These are phyloP conservation scores for Rutidosis leptorrhynchoides DNA, from an alignment of 129 eudicot genomes.

Conservation along the genomic window DNA sequence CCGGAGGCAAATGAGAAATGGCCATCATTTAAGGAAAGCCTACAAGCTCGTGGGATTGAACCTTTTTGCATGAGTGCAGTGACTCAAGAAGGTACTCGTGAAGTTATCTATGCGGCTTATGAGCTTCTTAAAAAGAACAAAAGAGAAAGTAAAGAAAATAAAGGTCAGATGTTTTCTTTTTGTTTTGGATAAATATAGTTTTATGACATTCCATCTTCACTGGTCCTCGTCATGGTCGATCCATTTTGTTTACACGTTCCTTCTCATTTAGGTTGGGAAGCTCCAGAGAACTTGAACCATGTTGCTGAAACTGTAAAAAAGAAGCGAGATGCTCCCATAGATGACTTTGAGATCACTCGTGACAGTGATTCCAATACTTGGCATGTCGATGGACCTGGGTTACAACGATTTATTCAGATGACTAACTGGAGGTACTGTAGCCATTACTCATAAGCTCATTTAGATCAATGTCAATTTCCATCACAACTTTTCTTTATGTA, in stretches of 20 bases:
- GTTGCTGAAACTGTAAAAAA: constrained; percentile 86
- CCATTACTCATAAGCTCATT: too few species aligned
- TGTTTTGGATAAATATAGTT: not conserved
- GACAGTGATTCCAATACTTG: constrained; percentile 59
- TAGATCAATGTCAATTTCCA: too few species aligned
- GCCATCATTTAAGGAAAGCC: constrained; percentile 52
- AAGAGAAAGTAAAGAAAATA: constrained; percentile 37
- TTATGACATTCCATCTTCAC: too few species aligned
- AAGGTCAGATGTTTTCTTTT: not conserved
- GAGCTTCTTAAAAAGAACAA: constrained; percentile 60
- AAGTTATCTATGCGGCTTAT: constrained; percentile 73
- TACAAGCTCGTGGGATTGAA: constrained; percentile 56
- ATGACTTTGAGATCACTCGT: constrained; percentile 71
- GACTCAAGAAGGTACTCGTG: constrained; percentile 68
- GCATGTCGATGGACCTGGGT: constrained; percentile 80
- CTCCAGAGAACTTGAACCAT: constrained; percentile 52
- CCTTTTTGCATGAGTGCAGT: constrained; percentile 93
- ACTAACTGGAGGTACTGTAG: constrained; percentile 79
- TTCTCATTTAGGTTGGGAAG: constrained; percentile 39
- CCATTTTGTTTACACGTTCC: too few species aligned
- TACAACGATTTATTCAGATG: constrained; percentile 95
- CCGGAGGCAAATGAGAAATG: constrained; percentile 85
- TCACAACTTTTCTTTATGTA: too few species aligned
- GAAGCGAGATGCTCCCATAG: constrained; percentile 69
- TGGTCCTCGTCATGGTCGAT: too few species aligned